These are phyloP conservation scores for Taiozyma onychis DNA, from an alignment of 1,139 yeast species.

Conservation along the genomic window DNA sequence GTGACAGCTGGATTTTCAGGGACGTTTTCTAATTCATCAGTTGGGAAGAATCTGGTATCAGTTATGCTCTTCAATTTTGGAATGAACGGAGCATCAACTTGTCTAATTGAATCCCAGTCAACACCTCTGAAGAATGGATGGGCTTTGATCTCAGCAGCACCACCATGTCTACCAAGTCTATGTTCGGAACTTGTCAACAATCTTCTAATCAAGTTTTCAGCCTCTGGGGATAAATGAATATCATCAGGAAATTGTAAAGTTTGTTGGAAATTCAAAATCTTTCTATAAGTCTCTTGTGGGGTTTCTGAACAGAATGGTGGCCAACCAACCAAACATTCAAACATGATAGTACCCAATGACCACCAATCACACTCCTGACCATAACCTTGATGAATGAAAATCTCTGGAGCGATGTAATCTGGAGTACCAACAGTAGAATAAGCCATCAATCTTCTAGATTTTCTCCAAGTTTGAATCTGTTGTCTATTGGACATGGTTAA, in stretches of 20 bases:
- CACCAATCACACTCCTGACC: conserved; percentile 99
- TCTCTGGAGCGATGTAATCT: conserved; percentile 97
- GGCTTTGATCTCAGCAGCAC: conserved; percentile 86
- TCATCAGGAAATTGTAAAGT: conserved; percentile 93
- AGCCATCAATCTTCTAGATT: conserved; percentile 93
- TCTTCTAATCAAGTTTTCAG: conserved; percentile 85
- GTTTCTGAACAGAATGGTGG: conserved; percentile 99
- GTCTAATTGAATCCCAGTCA: conserved; percentile 91
- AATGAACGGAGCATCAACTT: conserved; percentile 93
- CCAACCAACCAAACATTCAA: conserved; percentile 98
- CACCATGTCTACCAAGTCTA: conserved; percentile 86
- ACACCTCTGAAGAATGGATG: conserved; percentile 97
- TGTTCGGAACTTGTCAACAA: conserved; percentile 79
- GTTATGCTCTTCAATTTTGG: conserved; percentile 82
- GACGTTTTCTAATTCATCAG: conserved; percentile 92
- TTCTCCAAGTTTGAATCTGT: conserved; percentile 98
- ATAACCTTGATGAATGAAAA: conserved; percentile 93
- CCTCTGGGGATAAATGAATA: conserved; percentile 87
- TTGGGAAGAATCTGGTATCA: conserved; percentile 96
- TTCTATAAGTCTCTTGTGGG: conserved; percentile 96
- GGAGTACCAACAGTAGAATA: conserved; percentile 99
- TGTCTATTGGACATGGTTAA: conserved; percentile 94
- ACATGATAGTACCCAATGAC: conserved; percentile 98
- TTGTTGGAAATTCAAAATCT: conserved; percentile 94
- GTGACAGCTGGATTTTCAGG: conserved; percentile 89